Evolutionary conservation across 768 basidiomycete genomes (phyloP), one percentile per base, ranked within the genome.

Genomic region (Pulveroboletus sp.): DNA sequence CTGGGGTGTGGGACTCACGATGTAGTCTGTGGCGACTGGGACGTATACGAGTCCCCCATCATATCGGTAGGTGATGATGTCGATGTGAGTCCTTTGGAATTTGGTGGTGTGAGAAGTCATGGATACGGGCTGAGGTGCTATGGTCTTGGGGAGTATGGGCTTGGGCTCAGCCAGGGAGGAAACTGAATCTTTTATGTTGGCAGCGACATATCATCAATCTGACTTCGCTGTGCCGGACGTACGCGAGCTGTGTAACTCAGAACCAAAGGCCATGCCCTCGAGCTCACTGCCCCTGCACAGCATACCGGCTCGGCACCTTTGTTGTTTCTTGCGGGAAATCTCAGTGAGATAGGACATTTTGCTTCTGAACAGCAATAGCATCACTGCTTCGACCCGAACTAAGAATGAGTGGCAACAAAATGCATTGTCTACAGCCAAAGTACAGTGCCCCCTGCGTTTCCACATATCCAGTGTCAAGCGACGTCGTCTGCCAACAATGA

Each of bases 31-130:
- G 9, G 74, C 70, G 1, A 73, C 74, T 1, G 69, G 71, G 1
- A 83, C 81, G 39, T 79, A 81, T 14, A 81, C 76, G n/a, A 80
- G 65, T 26, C 72, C 57, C 8, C 66, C 59, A 0, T 69, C 59
- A 6, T 67, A 65, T 26, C 77, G 73, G 50, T 81, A 82, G 15
- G 76, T 81, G 50, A 82, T 63, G 46, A 81, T 69, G 35, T 80
- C 77, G 6, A 46, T 32, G 4, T 39, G 17, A 1, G 14, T 15
- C 8, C 24, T 28, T n/a, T 8, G 38, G n/a, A 30, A 0, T 40
- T 36, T 62, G 10, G 43, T 5, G 2, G 39, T n/a, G n/a, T 39
- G 43, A 27, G 27, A 37, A 21, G 35, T 32, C 58, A 52, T 53
- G 14, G 15, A 10, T n/a, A n/a, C n/a, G n/a, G n/a, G n/a, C n/a